Evolutionary conservation across 305 asterid species (phyloP).

Genomic region (Rubia tinctorum): DNA sequence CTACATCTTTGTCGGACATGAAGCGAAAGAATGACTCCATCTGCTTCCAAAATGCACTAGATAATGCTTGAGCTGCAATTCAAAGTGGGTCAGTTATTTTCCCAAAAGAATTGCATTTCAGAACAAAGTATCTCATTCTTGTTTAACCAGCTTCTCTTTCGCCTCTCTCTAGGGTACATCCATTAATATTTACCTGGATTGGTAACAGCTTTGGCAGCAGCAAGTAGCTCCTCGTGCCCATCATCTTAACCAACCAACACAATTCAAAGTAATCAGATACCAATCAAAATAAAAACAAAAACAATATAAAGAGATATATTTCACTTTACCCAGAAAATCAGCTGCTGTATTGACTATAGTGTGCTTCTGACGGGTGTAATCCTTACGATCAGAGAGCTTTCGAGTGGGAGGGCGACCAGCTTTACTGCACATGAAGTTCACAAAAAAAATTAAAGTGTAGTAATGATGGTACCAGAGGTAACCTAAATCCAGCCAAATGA

Average conservation of each 20-base stretch:
- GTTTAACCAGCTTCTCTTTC: neutral
- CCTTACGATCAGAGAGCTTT: conserved; percentile 87
- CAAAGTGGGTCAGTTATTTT: conserved; percentile 26
- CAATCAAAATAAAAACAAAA: neutral
- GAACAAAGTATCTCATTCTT: conserved; percentile 7
- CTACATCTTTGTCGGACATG: conserved; percentile 62
- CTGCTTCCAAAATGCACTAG: conserved; percentile 80
- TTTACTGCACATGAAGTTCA: conserved; percentile 51
- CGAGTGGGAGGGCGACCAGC: conserved; percentile 81
- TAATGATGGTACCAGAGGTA: neutral
- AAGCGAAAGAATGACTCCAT: conserved; percentile 74
- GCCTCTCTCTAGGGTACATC: conserved; percentile 2
- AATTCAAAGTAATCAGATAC: conserved; percentile 21
- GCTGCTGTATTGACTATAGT: conserved; percentile 48
- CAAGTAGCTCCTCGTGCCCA: conserved; percentile 92
- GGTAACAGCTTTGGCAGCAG: conserved; percentile 82
- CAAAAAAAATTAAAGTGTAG: neutral
- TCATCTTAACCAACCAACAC: conserved; percentile 68
- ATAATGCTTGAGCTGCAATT: conserved; percentile 69
- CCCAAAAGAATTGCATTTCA: conserved; percentile 16
- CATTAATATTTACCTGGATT: conserved; percentile 48
- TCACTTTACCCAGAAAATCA: conserved; percentile 69
- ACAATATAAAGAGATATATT: conserved; percentile 1
- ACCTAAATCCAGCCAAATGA: conserved; percentile 4
- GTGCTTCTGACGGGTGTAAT: conserved; percentile 74